These are phyloP conservation scores for Adiantum capillusveneris DNA, from an alignment of 75 land plant genomes.

Conservation along the genomic window DNA sequence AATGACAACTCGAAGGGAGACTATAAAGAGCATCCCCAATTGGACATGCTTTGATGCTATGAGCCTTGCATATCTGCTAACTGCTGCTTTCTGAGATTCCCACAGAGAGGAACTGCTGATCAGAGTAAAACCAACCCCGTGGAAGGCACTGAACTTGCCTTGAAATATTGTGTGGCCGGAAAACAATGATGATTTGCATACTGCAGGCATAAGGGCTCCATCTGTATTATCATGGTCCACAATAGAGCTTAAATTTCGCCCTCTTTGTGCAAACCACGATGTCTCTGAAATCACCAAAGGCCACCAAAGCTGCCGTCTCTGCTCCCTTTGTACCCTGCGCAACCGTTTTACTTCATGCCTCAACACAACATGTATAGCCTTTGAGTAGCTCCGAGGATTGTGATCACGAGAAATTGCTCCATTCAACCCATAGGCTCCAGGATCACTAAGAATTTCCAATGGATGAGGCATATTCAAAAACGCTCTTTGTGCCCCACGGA, in stretches of 20 bases:
- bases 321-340: slow-evolving; percentile 41
- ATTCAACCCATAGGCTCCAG: slow-evolving; percentile 64
- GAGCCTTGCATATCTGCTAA: slow-evolving; percentile 42
- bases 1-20: slow-evolving; percentile 46
- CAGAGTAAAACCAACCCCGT: not conserved
- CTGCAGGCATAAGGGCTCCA: slow-evolving; percentile 5
- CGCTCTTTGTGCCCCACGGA: slow-evolving; percentile 51
- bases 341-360: slow-evolving; percentile 44
- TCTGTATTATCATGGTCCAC: not conserved
- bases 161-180: not conserved
- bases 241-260: not conserved
- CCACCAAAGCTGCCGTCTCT: slow-evolving; percentile 57
- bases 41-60: slow-evolving; percentile 71
- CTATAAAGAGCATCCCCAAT: slow-evolving; percentile 51
- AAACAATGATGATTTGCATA: not conserved
- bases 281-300: slow-evolving; percentile 43
- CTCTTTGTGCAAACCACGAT: slow-evolving; percentile 4
- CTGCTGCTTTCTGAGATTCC: slow-evolving; percentile 21
- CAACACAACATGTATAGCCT: slow-evolving; percentile 31
- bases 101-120: not conserved
- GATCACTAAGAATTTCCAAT: slow-evolving; percentile 79
- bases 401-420: slow-evolving; percentile 77
- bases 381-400: slow-evolving; percentile 66
- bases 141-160: not conserved
- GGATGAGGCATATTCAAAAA: slow-evolving; percentile 94